phyloP scores from a whole-genome alignment of 2,329 filamentous ascomycete species.

The Ilyonectria destructans region DNA sequence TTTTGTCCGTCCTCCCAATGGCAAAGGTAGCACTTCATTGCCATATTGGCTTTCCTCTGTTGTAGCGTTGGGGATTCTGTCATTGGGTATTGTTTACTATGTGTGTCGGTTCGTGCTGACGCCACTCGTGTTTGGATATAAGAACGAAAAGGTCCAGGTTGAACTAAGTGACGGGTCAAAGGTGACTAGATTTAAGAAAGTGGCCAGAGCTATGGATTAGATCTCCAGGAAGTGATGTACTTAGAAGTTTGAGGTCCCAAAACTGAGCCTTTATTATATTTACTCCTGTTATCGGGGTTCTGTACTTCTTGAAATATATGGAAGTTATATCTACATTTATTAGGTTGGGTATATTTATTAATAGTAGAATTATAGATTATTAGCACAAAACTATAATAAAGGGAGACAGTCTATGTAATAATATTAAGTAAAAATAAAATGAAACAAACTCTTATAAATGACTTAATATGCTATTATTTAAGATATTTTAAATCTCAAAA shows the following conservation, averaged over 20 bases:
- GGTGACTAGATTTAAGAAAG: constrained; percentile 29
- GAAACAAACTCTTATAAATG: too few relatives aligned
- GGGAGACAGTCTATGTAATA: too few relatives aligned
- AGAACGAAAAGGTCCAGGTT: constrained; percentile 14
- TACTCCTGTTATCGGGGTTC: background rate
- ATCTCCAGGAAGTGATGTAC: background rate
- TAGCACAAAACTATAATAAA: too few relatives aligned
- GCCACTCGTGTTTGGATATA: constrained; percentile 26
- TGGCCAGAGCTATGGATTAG: background rate
- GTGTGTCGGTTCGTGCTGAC: constrained; percentile 10
- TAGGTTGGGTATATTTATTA: too few relatives aligned
- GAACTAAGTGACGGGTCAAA: constrained; percentile 36
- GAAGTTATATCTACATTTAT: too few relatives aligned
- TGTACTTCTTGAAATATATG: too few relatives aligned
- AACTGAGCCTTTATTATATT: background rate
- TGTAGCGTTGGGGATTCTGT: constrained; percentile 27
- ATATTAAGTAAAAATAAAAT: too few relatives aligned
- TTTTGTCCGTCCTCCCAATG: constrained; percentile 26
- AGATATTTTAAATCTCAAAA: too few relatives aligned
- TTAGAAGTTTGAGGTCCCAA: background rate
- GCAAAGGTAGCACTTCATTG: constrained; percentile 34
- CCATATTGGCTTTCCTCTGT: constrained; percentile 34
- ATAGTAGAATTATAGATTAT: too few relatives aligned
- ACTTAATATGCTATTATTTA: too few relatives aligned
- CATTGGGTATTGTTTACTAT: constrained; percentile 30